Conservation (phyloP, 257 asterid genomes). For the Ilex asprella region DNA sequence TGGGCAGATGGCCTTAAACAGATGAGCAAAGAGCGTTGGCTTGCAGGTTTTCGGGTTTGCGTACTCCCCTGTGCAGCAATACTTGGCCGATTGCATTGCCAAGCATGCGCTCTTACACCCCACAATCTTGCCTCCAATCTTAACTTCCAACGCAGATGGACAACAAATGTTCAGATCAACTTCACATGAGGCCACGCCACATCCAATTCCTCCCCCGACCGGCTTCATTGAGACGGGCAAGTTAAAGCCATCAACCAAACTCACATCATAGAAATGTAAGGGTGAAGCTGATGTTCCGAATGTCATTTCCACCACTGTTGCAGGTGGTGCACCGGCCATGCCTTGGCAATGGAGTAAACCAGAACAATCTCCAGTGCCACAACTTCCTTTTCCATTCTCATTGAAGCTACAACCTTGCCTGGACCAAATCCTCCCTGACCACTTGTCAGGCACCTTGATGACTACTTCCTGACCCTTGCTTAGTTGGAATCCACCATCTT, state of each 20-base stretch:
- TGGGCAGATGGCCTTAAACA: neutral
- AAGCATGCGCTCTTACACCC: constrained; percentile 2
- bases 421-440: neutral
- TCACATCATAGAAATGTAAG: neutral
- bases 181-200: neutral
- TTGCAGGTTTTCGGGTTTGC: neutral
- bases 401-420: neutral
- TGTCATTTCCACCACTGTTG: neutral
- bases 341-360: neutral
- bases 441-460: neutral
- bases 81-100: neutral
- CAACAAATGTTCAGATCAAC: neutral
- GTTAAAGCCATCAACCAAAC: constrained; percentile 3
- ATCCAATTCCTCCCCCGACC: neutral
- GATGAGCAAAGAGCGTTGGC: neutral
- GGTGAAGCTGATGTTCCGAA: neutral
- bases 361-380: neutral
- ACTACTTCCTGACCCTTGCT: neutral
- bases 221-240: neutral
- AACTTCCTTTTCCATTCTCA: neutral
- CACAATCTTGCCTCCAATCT: neutral
- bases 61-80: neutral
- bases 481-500: neutral
- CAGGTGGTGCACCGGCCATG: neutral
- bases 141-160: neutral